These are phyloP conservation scores for Candida ulmi DNA, from an alignment of 805 yeast genomes.

Conservation along the genomic window DNA sequence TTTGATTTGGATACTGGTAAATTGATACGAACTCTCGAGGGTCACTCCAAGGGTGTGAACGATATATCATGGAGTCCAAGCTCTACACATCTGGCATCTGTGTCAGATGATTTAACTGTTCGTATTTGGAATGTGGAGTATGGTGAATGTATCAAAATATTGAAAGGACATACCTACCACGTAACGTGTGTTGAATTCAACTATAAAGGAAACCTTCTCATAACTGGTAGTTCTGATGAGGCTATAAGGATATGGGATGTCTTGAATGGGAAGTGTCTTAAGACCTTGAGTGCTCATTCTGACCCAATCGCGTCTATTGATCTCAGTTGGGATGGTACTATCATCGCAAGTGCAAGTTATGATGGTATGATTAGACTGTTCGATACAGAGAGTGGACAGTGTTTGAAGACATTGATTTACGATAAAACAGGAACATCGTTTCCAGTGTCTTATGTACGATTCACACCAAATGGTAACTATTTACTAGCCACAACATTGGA, in stretches of 20 bases:
- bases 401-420: conserved; percentile 82
- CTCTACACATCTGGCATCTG: conserved; percentile 68
- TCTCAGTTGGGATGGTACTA: conserved; percentile 71
- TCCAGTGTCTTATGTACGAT: conserved; percentile 70
- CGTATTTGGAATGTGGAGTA: conserved; percentile 61
- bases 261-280: conserved; percentile 57
- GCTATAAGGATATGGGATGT: conserved; percentile 90
- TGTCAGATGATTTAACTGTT: conserved; percentile 79
- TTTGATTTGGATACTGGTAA: conserved; percentile 42
- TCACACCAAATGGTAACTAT: conserved; percentile 78
- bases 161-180: conserved; percentile 75
- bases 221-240: conserved; percentile 86
- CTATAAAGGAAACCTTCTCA: conserved; percentile 68
- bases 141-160: conserved; percentile 42
- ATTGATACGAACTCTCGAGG: conserved; percentile 31
- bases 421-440: conserved; percentile 70
- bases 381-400: conserved; percentile 85
- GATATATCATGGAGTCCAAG: conserved; percentile 77
- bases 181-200: conserved; percentile 70
- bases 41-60: conserved; percentile 70
- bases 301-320: conserved; percentile 81
- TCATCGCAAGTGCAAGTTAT: conserved; percentile 79
- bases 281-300: conserved; percentile 86
- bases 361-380: conserved; percentile 89
- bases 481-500: conserved; percentile 76